Evolutionary conservation across 1,139 yeast genomes (phyloP), one percentile per base, ranked within the genome.

Genomic region (Hemisphaericaspora lyxosophila): DNA sequence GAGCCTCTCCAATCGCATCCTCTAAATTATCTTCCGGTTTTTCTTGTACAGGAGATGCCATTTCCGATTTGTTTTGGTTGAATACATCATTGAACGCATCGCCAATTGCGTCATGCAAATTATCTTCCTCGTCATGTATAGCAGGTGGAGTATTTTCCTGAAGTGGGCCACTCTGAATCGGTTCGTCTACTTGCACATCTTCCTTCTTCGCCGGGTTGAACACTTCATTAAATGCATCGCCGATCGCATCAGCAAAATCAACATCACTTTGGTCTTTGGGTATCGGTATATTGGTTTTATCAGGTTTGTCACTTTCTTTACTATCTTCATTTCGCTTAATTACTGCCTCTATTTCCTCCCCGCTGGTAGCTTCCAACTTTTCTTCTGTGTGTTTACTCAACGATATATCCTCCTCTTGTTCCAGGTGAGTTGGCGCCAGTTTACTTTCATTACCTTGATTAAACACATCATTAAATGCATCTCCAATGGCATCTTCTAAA

Each of bases 101-200:
- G 4, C 60, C 59, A 16, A 57, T 57, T 7, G 60, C 60, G 30
- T 51, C 54, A 16, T 54, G 50, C 14, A 55, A 43, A 26, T 47
- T 48, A 9, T 35, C 33, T 18, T 44, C 45, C 5, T 18, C 23
- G n/a, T 28, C 27, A 25, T 27, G 27, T 13, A 25, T 13, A 5
- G 12, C 27, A 7, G 14, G 7, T 14, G 11, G n/a, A 15, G n/a
- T 6, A 9, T 12, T 5, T 12, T 9, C n/a, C n/a, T n/a, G n/a
- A n/a, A n/a, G n/a, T n/a, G n/a, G n/a, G n/a, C n/a, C n/a, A n/a
- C n/a, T n/a, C n/a, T n/a, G n/a, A n/a, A 15, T 19, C 25, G 18
- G 25, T 18, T 30, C 33, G 3, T 30, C 25, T 22, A 22, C 25
- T 9, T n/a, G 25, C 25, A 22, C 9, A 3, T 28, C 12, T 19